Evolutionary conservation across 106 monocot genomes (phyloP), one percentile per base, ranked within the genome.

Genomic region (Apostasia shenzhenica): DNA sequence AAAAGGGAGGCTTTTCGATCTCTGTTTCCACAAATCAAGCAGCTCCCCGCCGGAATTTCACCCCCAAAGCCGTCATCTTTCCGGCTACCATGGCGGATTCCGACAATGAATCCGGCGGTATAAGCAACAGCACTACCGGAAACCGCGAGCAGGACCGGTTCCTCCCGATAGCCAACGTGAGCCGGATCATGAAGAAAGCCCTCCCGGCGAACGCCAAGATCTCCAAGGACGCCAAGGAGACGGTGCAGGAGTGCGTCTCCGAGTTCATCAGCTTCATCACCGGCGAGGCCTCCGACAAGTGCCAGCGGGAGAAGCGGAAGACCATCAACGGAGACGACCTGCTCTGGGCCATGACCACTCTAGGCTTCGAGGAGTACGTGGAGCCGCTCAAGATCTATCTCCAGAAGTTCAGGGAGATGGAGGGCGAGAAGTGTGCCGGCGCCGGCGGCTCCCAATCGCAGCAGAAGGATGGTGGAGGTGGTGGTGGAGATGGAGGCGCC

Each of bases 251-350:
- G 67, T 88, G 87, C 67, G 87, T 88, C 11, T 84, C 83, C 0
- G 87, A 88, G 78, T 88, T 88, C 83, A 88, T 88, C 72, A 81
- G 81, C 70, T 88, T 88, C 80, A 78, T 88, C 69, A 88, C 87
- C 14, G 83, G 87, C n/a, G 87, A 88, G 66, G 87, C 87, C 41
- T 88, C 87, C 72, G 87, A 88, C 75, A 88, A 84, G 78, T 88
- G 87, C 81, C 83, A 83, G 66, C 77, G 87, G 2, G 87, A 88
- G 83, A 88, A 88, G 78, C 67, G 87, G 14, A 88, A 88, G 84
- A 88, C 87, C 67, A 76, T 88, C 73, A 88, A 84, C 65, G 87
- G 87, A 45, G 87, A 88, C 60, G 87, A 88, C 69, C 83, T 88
- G 48, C 74, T 88, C 45, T 88, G 87, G 87, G 87, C 87, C 48